Conservation (phyloP, 805 yeast species). For the Yarrowia bubula region DNA sequence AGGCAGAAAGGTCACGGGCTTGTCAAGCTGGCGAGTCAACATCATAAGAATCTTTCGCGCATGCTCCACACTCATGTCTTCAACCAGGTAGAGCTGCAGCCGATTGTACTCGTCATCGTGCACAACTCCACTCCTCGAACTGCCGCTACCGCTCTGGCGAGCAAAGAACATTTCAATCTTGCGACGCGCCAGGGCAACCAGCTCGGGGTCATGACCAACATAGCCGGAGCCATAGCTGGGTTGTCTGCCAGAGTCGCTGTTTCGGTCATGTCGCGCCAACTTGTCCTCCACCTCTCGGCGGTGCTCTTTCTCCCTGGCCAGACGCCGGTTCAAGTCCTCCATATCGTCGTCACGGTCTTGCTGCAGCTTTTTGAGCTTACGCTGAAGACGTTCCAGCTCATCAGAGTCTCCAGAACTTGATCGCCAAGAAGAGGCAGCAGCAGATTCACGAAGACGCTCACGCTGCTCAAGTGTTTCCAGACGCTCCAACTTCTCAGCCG, state of each 20-base stretch:
- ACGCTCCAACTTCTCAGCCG: no score
- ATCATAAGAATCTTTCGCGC: neutral
- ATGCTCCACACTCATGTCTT: neutral
- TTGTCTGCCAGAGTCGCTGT: neutral
- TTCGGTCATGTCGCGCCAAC: neutral
- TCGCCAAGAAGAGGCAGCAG: no score
- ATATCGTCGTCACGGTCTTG: no score
- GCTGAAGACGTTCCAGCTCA: no score
- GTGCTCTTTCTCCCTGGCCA: no score
- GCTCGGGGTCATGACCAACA: neutral
- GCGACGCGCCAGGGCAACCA: neutral
- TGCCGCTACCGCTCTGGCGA: neutral
- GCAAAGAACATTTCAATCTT: neutral
- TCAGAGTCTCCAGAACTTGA: no score
- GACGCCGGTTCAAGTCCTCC: no score
- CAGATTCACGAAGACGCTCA: no score
- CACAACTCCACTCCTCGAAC: neutral
- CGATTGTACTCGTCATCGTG: conserved; percentile 1
- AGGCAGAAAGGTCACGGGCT: conserved; percentile 18
- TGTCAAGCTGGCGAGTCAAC: neutral
- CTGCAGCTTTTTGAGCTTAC: no score
- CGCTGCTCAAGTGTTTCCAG: no score
- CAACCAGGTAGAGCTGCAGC: conserved; percentile 13
- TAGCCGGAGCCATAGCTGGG: neutral
- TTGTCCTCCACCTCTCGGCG: no score